Percentiles rank a stretch among this genome's conserved stretches.
Evolutionary conservation across 2,329 filamentous ascomycete species (phyloP).

Genomic region (Didymella arachidicola): DNA sequence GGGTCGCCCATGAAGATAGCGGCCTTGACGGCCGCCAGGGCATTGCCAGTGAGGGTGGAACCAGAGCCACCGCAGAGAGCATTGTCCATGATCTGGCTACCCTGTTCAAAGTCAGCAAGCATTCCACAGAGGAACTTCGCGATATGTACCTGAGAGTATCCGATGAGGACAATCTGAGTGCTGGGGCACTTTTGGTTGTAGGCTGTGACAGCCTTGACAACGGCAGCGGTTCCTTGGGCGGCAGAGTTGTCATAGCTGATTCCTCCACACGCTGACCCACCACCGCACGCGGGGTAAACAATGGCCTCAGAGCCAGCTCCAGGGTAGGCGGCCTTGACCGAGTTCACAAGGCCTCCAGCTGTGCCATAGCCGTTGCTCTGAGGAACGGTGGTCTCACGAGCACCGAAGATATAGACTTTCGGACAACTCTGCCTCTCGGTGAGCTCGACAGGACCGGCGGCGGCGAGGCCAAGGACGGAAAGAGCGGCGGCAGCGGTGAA

Average conservation of each 20-base stretch:
- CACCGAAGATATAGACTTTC: slow-evolving; percentile 55
- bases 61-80: slow-evolving; percentile 66
- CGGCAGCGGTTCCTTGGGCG: slow-evolving; percentile 64
- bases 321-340: slow-evolving; percentile 51
- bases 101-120: slow-evolving; percentile 50
- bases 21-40: slow-evolving; percentile 66
- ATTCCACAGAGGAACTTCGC: background rate
- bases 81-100: slow-evolving; percentile 69
- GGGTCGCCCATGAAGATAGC: slow-evolving; percentile 73
- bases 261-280: slow-evolving; percentile 65
- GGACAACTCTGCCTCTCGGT: slow-evolving; percentile 51
- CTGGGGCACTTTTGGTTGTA: slow-evolving; percentile 65
- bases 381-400: slow-evolving; percentile 53
- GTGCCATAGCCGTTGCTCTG: slow-evolving; percentile 53
- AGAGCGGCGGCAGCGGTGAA: slow-evolving; percentile 41
- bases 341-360: slow-evolving; percentile 51
- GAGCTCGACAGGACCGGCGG: slow-evolving; percentile 48
- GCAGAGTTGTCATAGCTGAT: slow-evolving; percentile 68
- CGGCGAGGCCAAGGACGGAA: slow-evolving; percentile 41
- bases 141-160: slow-evolving; percentile 65
- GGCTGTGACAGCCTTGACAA: slow-evolving; percentile 65
- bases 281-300: slow-evolving; percentile 66
- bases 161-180: slow-evolving; percentile 67
- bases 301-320: slow-evolving; percentile 54
- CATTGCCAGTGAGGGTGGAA: slow-evolving; percentile 57